Conservation (phyloP, 176 grass and related monocot species). For the Oropetium thomaeum region DNA sequence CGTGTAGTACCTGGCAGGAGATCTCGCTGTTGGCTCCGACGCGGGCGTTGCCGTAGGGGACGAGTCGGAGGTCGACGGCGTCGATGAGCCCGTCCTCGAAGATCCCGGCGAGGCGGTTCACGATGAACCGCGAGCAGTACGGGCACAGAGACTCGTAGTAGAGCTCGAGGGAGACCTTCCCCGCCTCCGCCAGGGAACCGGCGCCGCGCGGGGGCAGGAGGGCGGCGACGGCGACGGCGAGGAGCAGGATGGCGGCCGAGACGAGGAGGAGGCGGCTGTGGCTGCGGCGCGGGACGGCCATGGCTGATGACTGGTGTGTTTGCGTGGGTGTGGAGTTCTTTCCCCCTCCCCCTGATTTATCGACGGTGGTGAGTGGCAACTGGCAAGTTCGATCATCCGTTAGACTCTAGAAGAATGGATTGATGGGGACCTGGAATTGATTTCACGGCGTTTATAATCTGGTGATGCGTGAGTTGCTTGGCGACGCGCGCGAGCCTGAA, state of each 20-base stretch:
- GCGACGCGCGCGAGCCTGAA: background rate
- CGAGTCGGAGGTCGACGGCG: slow-evolving; percentile 59
- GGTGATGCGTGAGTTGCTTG: background rate
- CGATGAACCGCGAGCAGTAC: slow-evolving; percentile 70
- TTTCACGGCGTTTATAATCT: background rate
- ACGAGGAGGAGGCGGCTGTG: background rate
- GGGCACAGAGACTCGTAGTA: slow-evolving; percentile 90
- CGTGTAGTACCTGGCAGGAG: slow-evolving; percentile 61
- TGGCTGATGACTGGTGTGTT: background rate
- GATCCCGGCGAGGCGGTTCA: slow-evolving; percentile 63
- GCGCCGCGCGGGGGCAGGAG: background rate
- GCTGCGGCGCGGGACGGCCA: background rate
- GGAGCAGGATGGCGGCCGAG: background rate
- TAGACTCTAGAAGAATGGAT: background rate
- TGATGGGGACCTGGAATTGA: background rate
- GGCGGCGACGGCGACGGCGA: background rate
- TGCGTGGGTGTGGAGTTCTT: background rate
- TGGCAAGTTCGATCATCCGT: too few species aligned
- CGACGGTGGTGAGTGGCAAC: background rate
- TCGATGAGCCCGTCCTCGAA: slow-evolving; percentile 61
- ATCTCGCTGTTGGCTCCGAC: slow-evolving; percentile 59
- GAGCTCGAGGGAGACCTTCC: slow-evolving; percentile 64
- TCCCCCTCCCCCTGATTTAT: background rate
- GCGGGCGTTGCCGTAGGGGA: slow-evolving; percentile 81
- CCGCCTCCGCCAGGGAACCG: background rate